Conservation (phyloP, 805 yeast genomes). For the Lipomyces mesembrius region DNA sequence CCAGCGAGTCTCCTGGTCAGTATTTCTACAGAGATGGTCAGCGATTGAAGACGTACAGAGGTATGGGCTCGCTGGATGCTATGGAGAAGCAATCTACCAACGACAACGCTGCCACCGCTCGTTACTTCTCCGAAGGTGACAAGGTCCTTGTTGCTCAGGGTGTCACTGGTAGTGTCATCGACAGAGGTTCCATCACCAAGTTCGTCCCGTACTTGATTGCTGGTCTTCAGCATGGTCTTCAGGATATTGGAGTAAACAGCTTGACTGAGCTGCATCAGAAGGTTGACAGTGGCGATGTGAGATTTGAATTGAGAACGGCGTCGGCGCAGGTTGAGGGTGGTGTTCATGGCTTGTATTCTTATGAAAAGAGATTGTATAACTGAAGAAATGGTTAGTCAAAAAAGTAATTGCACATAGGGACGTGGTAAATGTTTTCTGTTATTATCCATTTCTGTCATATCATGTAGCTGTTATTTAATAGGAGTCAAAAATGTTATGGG, state of each 20-base stretch:
- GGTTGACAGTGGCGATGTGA: constrained; percentile 69
- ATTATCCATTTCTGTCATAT: background rate
- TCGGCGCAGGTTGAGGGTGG: constrained; percentile 99
- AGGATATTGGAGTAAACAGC: constrained; percentile 89
- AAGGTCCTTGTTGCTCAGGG: constrained; percentile 98
- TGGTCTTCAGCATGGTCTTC: constrained; percentile 98
- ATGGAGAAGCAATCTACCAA: constrained; percentile 83
- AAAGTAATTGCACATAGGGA: background rate
- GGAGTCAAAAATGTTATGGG: background rate
- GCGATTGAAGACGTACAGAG: constrained; percentile 96
- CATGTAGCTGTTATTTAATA: background rate
- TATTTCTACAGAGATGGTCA: constrained; percentile 98
- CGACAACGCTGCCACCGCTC: constrained; percentile 97
- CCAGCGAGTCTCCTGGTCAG: constrained; percentile 97
- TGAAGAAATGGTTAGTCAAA: constrained; percentile 4
- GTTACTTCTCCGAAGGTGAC: constrained; percentile 96
- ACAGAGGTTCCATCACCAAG: constrained; percentile 93
- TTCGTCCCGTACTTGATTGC: constrained; percentile 91
- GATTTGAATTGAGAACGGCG: constrained; percentile 98
- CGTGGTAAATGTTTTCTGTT: constrained; percentile 4
- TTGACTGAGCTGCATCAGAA: constrained; percentile 63
- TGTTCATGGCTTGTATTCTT: constrained; percentile 92
- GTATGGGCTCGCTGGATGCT: constrained; percentile 99
- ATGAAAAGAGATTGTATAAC: constrained; percentile 88
- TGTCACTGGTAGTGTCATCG: constrained; percentile 95